Base-by-base conservation (phyloP, 2,329 filamentous ascomycete genomes). In the Colletotrichum falcatum region DNA sequence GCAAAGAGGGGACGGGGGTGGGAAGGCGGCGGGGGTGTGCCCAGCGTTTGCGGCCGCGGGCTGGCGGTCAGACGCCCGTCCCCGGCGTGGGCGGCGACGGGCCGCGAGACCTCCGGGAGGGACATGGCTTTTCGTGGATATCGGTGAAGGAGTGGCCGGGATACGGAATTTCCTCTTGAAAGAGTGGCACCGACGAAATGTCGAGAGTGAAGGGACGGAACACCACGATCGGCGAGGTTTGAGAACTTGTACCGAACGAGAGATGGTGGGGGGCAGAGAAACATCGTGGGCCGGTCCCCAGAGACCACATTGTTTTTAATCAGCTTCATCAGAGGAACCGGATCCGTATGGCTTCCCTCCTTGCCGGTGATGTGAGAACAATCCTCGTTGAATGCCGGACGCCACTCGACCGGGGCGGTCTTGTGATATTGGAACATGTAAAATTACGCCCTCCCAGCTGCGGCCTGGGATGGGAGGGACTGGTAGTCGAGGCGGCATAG, bases 71-170 rank as follows among this genome's bases (percentile, higher is more conserved):
- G 28, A 16, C 61, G 61, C 61, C 37, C 56, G 20, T 64, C 61
- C 37, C 44, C 39, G 30, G 51, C 48, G n/a, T 56, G 61, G 26
- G 18, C 51, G 20, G 51, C 26, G 28, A 23, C 12, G 16, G 61
- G 61, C 8, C 61, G 61, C 9, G 61, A 64, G 28, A 64, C 56
- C 28, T 64, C 51, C 20, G 51, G 61, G 16, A 23, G 51, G 23
- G 37, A 14, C 61, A 64, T 64, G 51, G 37, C 23, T 18, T n/a
- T n/a, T 9, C 4, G 28, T 20, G 42, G 18, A n/a, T 51, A 18
- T n/a, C 39, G 39, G 20, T 8, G 18, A 61, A 20, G 53, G 59
- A 61, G 14, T n/a, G 59, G 18, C 46, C 30, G 42, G 59, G 33
- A 42, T 39, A 61, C 59, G 30, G n/a, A 42, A 23, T 61, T 42